Percentiles rank a stretch among this genome's conserved stretches.
phyloP scores from a whole-genome alignment of 179 eudicot genomes.

The Beta macrorhiza region DNA sequence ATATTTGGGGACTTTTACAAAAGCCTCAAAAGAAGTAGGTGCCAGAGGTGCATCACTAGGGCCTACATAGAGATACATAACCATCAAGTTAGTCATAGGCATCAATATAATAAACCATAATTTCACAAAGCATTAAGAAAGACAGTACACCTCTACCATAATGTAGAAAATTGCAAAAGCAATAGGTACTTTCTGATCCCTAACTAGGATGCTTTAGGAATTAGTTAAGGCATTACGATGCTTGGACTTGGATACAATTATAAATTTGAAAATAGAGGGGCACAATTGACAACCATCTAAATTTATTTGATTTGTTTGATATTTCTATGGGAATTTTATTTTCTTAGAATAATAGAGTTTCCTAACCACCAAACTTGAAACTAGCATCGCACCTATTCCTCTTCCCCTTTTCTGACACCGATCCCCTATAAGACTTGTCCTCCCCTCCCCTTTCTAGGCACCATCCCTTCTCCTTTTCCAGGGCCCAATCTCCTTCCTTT shows the following conservation, averaged over 20 bases:
- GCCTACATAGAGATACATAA: slow-evolving; percentile 41
- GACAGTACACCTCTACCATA: not conserved
- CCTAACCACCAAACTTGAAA: no score
- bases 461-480: no score
- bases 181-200: not conserved
- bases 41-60: slow-evolving; percentile 97
- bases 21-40: slow-evolving; percentile 81
- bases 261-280: no score
- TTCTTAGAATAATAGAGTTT: no score
- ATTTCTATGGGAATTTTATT: no score
- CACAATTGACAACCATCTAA: no score
- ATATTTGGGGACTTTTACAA: slow-evolving; percentile 89
- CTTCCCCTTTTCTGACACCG: no score
- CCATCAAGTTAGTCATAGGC: not conserved
- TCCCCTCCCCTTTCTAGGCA: no score
- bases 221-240: not conserved
- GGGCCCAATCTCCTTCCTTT: no score
- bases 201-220: not conserved
- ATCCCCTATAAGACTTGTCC: no score
- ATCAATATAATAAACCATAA: not conserved
- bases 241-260: not conserved
- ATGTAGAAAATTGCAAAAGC: not conserved
- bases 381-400: no score
- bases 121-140: not conserved
- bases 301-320: no score